Evolutionary conservation across 1,284 basidiomycete genomes (phyloP).

Genomic region (Gomphus bonarii): DNA sequence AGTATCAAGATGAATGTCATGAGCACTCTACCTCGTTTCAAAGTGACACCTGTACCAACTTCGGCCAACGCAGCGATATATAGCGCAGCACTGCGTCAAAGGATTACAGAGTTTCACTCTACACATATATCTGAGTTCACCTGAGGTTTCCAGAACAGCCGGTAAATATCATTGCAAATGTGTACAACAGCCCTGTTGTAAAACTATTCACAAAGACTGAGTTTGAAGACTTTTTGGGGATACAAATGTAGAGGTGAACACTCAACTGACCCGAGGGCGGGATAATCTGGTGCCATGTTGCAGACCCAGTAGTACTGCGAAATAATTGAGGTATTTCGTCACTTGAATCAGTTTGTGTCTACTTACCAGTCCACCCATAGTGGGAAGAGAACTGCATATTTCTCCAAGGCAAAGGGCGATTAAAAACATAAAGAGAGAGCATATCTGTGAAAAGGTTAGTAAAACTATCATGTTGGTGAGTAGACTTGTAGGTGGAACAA

Average conservation of each 20-base stretch:
- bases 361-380: conserved; percentile 12
- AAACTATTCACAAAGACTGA: conserved; percentile 27
- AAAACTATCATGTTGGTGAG: not conserved
- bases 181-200: conserved; percentile 48
- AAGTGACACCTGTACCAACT: conserved; percentile 33
- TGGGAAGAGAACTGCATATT: conserved; percentile 38
- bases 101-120: not conserved
- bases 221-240: not conserved
- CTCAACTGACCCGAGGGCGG: conserved; percentile 34
- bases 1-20: not conserved
- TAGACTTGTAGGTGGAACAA: conserved; percentile 10
- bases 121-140: conserved; percentile 18
- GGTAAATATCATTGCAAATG: conserved; percentile 50
- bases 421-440: conserved; percentile 49
- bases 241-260: not conserved
- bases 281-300: conserved; percentile 47
- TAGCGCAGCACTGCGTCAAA: conserved; percentile 33
- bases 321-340: conserved; percentile 5
- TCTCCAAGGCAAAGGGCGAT: conserved; percentile 48
- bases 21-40: conserved; percentile 24
- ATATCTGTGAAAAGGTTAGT: conserved; percentile 28
- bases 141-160: conserved; percentile 51
- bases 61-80: conserved; percentile 46
- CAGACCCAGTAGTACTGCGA: conserved; percentile 51
- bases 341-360: not conserved